A percentile compares a stretch with the other conserved stretches of the same genome.
Conservation (phyloP, 2,329 filamentous ascomycete species). For the Hypoxylon sp. region DNA sequence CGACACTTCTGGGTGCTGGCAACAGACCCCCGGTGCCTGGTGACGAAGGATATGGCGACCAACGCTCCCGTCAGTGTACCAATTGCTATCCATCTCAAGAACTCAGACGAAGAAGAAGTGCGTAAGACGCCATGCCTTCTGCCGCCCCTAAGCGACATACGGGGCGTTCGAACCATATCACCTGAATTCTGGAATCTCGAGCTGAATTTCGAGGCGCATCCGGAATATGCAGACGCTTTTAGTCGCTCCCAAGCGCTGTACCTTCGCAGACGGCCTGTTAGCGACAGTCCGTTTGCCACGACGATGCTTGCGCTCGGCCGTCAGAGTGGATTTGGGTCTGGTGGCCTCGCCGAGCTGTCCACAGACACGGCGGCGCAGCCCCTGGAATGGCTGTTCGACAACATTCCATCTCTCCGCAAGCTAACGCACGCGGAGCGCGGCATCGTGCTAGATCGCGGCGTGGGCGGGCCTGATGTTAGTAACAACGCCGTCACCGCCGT, state of each 20-base stretch:
- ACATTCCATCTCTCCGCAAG: constrained; percentile 58
- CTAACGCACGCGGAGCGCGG: constrained; percentile 73
- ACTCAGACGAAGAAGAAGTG: constrained; percentile 45
- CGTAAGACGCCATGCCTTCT: constrained; percentile 66
- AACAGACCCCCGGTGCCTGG: constrained; percentile 85
- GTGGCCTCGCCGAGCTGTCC: constrained; percentile 32
- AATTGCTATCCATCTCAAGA: constrained; percentile 69
- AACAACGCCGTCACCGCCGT: constrained; percentile 58
- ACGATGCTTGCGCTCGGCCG: constrained; percentile 76
- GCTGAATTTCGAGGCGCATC: constrained; percentile 73
- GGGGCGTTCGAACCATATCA: constrained; percentile 64
- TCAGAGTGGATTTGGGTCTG: constrained; percentile 27
- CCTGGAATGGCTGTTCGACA: constrained; percentile 78
- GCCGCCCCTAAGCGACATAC: constrained; percentile 70
- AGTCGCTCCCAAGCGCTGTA: constrained; percentile 74
- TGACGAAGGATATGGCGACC: constrained; percentile 86
- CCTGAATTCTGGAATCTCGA: constrained; percentile 82
- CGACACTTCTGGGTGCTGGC: constrained; percentile 97
- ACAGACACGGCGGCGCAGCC: constrained; percentile 50
- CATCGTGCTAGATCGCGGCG: constrained; percentile 63
- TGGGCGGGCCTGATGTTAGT: constrained; percentile 57
- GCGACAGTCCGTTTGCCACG: constrained; percentile 74
- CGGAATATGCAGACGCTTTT: constrained; percentile 70
- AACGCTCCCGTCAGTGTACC: constrained; percentile 79
- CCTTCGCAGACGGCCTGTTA: constrained; percentile 73